These are phyloP conservation scores for Agastache rugosa DNA, from an alignment of 257 asterid species.

Conservation along the genomic window DNA sequence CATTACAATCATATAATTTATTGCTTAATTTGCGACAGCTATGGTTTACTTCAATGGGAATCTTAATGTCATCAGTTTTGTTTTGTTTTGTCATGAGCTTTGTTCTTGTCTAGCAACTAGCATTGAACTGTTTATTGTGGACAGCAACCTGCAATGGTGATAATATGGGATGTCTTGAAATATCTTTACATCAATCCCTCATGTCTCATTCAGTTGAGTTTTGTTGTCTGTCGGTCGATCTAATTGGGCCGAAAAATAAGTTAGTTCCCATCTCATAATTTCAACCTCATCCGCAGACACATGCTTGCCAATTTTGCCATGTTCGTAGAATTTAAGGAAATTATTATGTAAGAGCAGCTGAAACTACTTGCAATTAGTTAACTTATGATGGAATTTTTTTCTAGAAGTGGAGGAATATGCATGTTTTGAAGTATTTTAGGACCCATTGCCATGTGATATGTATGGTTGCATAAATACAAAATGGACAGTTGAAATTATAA, in stretches of 20 bases:
- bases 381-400: neutral
- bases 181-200: conserved; percentile 8
- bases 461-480: neutral
- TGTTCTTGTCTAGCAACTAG: conserved; percentile 18
- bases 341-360: neutral
- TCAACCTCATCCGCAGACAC: neutral
- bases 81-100: conserved; percentile 10
- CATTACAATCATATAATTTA: too few relatives aligned
- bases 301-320: neutral
- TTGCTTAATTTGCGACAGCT: too few relatives aligned
- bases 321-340: neutral
- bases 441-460: too few relatives aligned
- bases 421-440: neutral
- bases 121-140: neutral
- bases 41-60: too few relatives aligned
- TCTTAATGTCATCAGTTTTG: too few relatives aligned
- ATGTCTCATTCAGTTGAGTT: conserved; percentile 17
- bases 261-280: neutral
- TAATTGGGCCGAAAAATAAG: neutral
- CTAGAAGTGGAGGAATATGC: neutral
- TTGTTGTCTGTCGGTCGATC: neutral
- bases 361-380: neutral
- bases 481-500: neutral
- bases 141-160: conserved; percentile 2
- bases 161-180: conserved; percentile 1